Conservation (phyloP, 768 basidiomycete species). For the Lactarius vividus region DNA sequence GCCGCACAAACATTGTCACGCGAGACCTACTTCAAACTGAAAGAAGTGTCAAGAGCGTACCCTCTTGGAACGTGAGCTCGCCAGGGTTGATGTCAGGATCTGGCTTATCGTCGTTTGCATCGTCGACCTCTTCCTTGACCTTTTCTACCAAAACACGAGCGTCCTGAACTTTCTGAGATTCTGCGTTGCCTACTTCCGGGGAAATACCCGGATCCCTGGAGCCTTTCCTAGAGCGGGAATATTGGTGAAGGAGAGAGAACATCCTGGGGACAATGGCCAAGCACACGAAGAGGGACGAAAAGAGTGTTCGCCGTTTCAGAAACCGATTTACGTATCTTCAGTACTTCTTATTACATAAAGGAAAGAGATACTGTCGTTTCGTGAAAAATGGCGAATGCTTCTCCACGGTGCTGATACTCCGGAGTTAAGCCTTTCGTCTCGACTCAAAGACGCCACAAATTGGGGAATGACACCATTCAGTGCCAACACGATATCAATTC, state of each 20-base stretch:
- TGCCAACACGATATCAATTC: not conserved
- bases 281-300: no score
- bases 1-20: not conserved
- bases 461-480: not conserved
- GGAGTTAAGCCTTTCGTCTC: not conserved
- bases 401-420: no score
- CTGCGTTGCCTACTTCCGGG: not conserved
- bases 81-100: slow-evolving; percentile 37
- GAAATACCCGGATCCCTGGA: not conserved
- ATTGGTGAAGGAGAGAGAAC: not conserved
- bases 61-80: slow-evolving; percentile 50
- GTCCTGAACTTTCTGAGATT: not conserved
- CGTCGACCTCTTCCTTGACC: no score
- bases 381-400: no score
- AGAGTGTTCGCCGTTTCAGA: not conserved
- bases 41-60: slow-evolving; percentile 30
- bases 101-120: not conserved
- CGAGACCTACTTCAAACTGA: not conserved
- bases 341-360: not conserved
- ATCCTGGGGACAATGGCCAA: not conserved
- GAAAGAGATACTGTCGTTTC: no score
- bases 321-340: not conserved
- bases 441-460: not conserved
- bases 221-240: not conserved
- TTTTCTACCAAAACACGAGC: not conserved